Evolutionary conservation across 805 yeast species (phyloP).

Genomic region (Ogataea corticis): DNA sequence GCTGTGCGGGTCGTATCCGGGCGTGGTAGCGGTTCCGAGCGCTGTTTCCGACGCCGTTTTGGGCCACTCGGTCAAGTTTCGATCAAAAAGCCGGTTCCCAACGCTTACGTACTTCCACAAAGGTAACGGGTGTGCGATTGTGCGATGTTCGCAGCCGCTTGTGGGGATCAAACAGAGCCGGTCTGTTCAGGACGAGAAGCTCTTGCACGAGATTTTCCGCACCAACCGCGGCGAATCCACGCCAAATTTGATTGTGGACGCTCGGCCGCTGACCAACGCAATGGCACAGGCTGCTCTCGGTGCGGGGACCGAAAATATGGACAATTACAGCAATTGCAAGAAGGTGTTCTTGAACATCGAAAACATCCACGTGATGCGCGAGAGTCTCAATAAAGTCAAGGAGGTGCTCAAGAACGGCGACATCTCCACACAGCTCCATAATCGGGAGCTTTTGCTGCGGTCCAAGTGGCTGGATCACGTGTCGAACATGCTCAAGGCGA

Average conservation of each 20-base stretch:
- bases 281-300: slow-evolving; percentile 96
- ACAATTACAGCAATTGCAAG: slow-evolving; percentile 69
- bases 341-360: slow-evolving; percentile 88
- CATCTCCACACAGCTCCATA: slow-evolving; percentile 45
- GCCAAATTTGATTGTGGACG: slow-evolving; percentile 76
- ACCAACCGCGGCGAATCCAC: slow-evolving; percentile 44
- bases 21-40: slow-evolving; percentile 65
- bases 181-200: slow-evolving; percentile 87
- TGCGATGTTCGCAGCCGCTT: slow-evolving; percentile 90
- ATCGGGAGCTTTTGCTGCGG: slow-evolving; percentile 56
- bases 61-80: slow-evolving; percentile 77
- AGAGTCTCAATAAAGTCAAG: slow-evolving; percentile 64
- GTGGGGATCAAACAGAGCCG: slow-evolving; percentile 87
- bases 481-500: slow-evolving; percentile 66
- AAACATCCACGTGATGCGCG: slow-evolving; percentile 94
- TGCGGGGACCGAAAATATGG: slow-evolving; percentile 96
- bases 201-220: slow-evolving; percentile 71
- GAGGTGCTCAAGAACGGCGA: slow-evolving; percentile 71
- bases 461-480: slow-evolving; percentile 81
- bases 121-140: slow-evolving; percentile 71
- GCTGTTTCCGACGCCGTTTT: slow-evolving; percentile 78
- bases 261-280: slow-evolving; percentile 91
- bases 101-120: slow-evolving; percentile 74
- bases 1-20: slow-evolving; percentile 78
- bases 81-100: slow-evolving; percentile 87